phyloP scores from a whole-genome alignment of 208 protist genomes.

The Trypanosoma rangeli region DNA sequence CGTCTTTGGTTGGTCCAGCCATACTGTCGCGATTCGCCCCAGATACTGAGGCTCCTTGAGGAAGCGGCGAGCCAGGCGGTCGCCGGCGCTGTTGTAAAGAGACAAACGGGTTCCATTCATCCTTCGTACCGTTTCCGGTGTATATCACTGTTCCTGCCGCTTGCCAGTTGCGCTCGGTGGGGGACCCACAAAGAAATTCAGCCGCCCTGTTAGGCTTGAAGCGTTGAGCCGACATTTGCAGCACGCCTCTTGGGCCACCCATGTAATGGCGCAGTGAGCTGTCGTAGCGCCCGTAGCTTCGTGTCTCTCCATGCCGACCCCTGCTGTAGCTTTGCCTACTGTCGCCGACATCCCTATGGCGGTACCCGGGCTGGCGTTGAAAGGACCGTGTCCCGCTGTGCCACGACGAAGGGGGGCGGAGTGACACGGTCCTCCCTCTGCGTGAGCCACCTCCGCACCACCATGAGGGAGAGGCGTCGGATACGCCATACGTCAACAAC shows the following conservation, averaged over 20 bases:
- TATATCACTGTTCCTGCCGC: constrained; percentile 26
- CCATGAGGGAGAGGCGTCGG: neutral
- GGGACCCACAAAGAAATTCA: neutral
- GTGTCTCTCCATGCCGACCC: neutral
- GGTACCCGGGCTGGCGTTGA: neutral
- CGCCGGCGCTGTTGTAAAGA: neutral
- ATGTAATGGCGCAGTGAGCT: neutral
- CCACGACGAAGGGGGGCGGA: neutral
- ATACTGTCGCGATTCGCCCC: neutral
- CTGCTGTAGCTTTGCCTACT: neutral
- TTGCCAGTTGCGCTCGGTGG: constrained; percentile 5
- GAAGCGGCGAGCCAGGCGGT: constrained; percentile 12
- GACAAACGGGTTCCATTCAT: neutral
- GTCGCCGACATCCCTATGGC: neutral
- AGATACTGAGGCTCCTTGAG: constrained; percentile 5
- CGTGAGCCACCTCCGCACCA: neutral
- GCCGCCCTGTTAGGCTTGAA: neutral
- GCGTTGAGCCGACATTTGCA: neutral
- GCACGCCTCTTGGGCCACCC: neutral
- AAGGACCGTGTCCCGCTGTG: neutral
- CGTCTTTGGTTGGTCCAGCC: constrained; percentile 13
- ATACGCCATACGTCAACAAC: constrained; percentile 15
- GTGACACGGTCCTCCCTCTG: constrained; percentile 2
- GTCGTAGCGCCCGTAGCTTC: neutral
- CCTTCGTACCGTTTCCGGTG: neutral